Evolutionary conservation across 1,139 yeast species (phyloP).

Genomic region (Hansenula sp.): DNA sequence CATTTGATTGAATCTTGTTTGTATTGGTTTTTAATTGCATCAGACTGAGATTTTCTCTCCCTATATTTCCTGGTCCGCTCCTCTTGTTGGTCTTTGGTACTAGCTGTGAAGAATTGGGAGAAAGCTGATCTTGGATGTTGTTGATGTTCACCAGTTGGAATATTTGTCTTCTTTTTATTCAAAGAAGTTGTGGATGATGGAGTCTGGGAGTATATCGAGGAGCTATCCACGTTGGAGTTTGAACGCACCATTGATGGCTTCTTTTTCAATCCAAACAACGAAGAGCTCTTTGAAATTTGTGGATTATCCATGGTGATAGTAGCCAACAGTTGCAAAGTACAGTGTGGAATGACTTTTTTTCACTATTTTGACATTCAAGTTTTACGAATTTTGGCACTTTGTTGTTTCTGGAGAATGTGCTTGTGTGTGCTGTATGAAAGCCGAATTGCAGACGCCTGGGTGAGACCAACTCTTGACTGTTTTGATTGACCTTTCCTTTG

Average conservation of each 20-base stretch:
- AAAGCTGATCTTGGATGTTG: background rate
- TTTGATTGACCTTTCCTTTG: too few relatives aligned
- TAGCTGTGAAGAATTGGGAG: background rate
- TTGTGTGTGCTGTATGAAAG: background rate
- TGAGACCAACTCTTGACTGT: too few relatives aligned
- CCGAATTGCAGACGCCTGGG: background rate
- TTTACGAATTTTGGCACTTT: background rate
- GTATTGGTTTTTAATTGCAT: conserved; percentile 1
- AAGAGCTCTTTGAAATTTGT: background rate
- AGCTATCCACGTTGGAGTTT: background rate
- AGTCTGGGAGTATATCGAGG: background rate
- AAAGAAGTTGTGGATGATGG: background rate
- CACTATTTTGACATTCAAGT: too few relatives aligned
- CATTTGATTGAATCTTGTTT: conserved; percentile 2
- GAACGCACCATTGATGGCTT: background rate
- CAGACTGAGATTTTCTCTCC: conserved; percentile 16
- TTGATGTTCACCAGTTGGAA: background rate
- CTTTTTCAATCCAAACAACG: conserved; percentile 1
- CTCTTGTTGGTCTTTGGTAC: conserved; percentile 2
- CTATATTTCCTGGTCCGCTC: conserved; percentile 11
- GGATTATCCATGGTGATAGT: background rate
- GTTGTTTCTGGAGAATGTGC: background rate
- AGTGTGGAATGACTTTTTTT: too few relatives aligned
- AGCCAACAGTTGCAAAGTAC: background rate
- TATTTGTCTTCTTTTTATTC: background rate